Evolutionary conservation across 768 basidiomycete species (phyloP).

Genomic region (Rhodotorula kratochvilovae): DNA sequence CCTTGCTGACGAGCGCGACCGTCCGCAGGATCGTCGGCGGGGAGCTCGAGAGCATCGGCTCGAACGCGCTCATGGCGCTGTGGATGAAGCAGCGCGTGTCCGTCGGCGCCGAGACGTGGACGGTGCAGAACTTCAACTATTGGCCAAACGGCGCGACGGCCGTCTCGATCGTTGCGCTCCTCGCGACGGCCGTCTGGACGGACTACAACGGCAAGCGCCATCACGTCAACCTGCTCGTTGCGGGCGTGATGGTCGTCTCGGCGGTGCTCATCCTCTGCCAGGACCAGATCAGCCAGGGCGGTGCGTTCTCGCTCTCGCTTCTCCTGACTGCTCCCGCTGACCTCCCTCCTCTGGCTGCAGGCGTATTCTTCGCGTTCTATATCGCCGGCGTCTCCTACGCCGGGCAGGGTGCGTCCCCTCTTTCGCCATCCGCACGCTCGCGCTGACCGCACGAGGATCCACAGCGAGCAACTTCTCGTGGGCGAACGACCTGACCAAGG

Average conservation of each 20-base stretch:
- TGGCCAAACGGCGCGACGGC: slow-evolving; percentile 41
- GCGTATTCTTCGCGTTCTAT: slow-evolving; percentile 76
- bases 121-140: slow-evolving; percentile 40
- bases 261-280: slow-evolving; percentile 47
- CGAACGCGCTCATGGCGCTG: slow-evolving; percentile 10
- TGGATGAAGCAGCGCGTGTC: slow-evolving; percentile 40
- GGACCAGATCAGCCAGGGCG: slow-evolving; percentile 49
- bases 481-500: slow-evolving; percentile 72
- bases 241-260: slow-evolving; percentile 62
- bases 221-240: slow-evolving; percentile 65
- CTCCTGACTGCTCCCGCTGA: not conserved
- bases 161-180: slow-evolving; percentile 36
- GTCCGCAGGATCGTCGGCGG: slow-evolving; percentile 23
- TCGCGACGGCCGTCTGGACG: slow-evolving; percentile 55
- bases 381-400: slow-evolving; percentile 57
- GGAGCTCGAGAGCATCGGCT: slow-evolving; percentile 19
- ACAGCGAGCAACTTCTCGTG: slow-evolving; percentile 52
- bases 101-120: slow-evolving; percentile 27
- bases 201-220: slow-evolving; percentile 56
- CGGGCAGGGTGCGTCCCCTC: slow-evolving; percentile 52
- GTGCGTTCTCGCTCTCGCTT: not conserved
- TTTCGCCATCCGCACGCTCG: not conserved
- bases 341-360: not conserved
- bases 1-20: not conserved
- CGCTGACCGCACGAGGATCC: too few species aligned